phyloP scores from a whole-genome alignment of 257 asterid genomes.

The Thymus quinquecostatus region DNA sequence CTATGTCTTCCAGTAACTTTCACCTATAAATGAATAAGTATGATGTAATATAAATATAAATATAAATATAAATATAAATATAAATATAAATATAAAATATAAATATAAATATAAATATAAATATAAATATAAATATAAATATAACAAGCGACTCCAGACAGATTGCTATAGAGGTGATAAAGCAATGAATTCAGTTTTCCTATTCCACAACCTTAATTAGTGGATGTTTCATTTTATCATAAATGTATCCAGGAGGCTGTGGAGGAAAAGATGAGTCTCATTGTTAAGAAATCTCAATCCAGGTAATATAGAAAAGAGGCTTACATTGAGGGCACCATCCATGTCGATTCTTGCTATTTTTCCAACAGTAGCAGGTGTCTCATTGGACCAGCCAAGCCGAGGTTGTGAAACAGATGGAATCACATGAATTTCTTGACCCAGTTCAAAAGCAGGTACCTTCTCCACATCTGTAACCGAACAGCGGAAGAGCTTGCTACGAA shows the following conservation, averaged over 20 bases:
- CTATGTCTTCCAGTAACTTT: slow-evolving; percentile 77
- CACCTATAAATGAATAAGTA: slow-evolving; percentile 49
- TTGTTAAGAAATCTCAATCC: slow-evolving; percentile 17
- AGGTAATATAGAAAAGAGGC: slow-evolving; percentile 40
- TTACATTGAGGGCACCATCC: slow-evolving; percentile 96
- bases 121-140: too few species aligned
- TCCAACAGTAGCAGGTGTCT: slow-evolving; percentile 88
- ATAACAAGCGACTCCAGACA: background rate
- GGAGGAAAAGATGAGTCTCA: background rate
- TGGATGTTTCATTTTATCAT: slow-evolving; percentile 7
- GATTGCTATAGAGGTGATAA: slow-evolving; percentile 13
- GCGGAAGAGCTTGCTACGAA: slow-evolving; percentile 83
- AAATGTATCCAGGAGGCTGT: slow-evolving; percentile 1
- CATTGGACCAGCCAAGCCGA: slow-evolving; percentile 97
- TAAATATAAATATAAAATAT: too few species aligned
- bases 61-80: too few species aligned
- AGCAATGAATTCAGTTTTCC: slow-evolving; percentile 10
- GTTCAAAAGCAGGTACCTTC: slow-evolving; percentile 85
- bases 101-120: too few species aligned
- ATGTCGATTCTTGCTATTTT: slow-evolving; percentile 84
- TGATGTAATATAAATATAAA: too few species aligned
- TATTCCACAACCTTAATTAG: background rate
- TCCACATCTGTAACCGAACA: slow-evolving; percentile 96
- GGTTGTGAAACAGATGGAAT: slow-evolving; percentile 83
- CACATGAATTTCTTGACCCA: slow-evolving; percentile 85